Conservation (phyloP, 164 flowering plant species). For the Liriodendron chinense region DNA sequence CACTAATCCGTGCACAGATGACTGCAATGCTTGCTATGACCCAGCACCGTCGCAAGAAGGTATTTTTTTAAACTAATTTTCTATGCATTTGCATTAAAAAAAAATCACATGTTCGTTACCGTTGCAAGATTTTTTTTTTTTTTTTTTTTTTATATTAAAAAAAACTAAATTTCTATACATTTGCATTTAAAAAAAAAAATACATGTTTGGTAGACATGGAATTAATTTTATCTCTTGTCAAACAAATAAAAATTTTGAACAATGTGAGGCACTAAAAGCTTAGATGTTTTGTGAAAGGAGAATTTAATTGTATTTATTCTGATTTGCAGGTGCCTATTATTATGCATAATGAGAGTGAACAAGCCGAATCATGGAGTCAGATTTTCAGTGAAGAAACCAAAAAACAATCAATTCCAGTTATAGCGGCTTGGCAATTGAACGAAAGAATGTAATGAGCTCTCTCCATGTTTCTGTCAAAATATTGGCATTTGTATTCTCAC, state of each 20-base stretch:
- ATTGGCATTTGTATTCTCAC: neutral
- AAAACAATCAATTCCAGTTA: conserved; percentile 88
- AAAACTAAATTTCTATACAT: too few species aligned
- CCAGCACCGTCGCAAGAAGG: conserved; percentile 96
- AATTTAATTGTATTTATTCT: neutral
- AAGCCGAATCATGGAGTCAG: conserved; percentile 84
- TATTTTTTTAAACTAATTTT: conserved; percentile 13
- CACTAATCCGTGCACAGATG: conserved; percentile 96
- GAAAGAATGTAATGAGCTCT: conserved; percentile 76
- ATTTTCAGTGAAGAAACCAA: conserved; percentile 83
- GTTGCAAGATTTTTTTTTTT: neutral
- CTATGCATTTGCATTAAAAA: neutral
- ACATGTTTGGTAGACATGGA: too few species aligned
- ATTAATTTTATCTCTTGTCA: too few species aligned
- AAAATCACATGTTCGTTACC: neutral
- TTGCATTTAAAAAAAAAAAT: too few species aligned
- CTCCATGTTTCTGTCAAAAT: neutral
- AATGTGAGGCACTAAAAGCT: neutral
- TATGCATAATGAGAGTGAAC: conserved; percentile 78
- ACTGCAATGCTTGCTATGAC: conserved; percentile 98
- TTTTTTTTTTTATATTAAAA: too few species aligned
- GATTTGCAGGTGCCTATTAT: conserved; percentile 82
- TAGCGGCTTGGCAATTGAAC: conserved; percentile 91
- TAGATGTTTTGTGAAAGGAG: neutral
- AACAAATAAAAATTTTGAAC: neutral